Evolutionary conservation across 164 flowering plant genomes (phyloP), one percentile per base, ranked within the genome.

Genomic region (Euptelea pleiosperma): DNA sequence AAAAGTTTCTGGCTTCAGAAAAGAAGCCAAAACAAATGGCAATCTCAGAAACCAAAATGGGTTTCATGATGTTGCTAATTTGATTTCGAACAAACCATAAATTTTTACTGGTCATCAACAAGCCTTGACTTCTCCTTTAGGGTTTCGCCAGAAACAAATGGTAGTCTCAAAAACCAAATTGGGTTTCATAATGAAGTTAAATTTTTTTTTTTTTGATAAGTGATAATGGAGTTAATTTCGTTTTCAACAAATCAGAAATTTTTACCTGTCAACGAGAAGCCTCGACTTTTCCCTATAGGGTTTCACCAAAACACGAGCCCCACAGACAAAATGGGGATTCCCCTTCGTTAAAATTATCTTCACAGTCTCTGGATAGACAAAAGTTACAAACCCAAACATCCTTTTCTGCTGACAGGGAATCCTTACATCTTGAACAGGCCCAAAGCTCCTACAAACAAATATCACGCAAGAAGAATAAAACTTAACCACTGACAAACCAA

Each of bases 371-470:
- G 93, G 58, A 67, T 78, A 70, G 21, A 41, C 65, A 67, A 91
- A 91, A n/a, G 96, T 87, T 5, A 94, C 96, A 61, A 91, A 94
- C 6, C 99, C 99, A 59, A 88, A 93, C 95, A 88, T 88, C 54
- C 96, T 56, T 51, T 83, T 86, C 73, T 85, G 88, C 62, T 87
- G 98, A 73, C 82, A 82, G 7, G 99, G 99, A 64, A 94, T 88
- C 70, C 99, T 83, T 16, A 94, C 99, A 84, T 94, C 99, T 75
- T 88, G 83, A 70, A 94, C 99, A 0, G 73, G 78, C 15, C 99
- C 99, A 67, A 64, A 91, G 22, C 65, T 79, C 69, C 98, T 92
- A 52, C 60, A 64, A 55, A 57, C 5, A 39, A 41, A 46, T 28
- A 34, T 6, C 24, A 52, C 40, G 0, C 37, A 33, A 37, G 54